phyloP scores from a whole-genome alignment of 2,329 filamentous ascomycete genomes.

The Colletotrichum theobromicola region DNA sequence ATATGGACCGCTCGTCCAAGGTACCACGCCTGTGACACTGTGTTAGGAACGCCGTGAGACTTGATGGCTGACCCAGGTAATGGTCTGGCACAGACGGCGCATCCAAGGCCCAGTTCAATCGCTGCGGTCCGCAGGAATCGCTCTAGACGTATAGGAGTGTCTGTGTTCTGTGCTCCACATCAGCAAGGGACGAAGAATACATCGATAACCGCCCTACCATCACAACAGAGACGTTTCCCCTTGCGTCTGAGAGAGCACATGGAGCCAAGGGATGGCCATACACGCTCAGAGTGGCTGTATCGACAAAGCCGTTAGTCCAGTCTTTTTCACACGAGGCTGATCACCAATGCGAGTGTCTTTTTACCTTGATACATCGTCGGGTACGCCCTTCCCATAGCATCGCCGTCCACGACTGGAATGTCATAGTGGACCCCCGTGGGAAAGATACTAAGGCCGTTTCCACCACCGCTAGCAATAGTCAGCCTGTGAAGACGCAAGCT shows the following conservation, averaged over 20 bases:
- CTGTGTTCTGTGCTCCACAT: slow-evolving; percentile 29
- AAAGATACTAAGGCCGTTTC: slow-evolving; percentile 42
- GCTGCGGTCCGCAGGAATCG: slow-evolving; percentile 38
- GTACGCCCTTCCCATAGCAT: slow-evolving; percentile 43
- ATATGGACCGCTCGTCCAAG: slow-evolving; percentile 34
- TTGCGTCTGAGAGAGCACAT: slow-evolving; percentile 35
- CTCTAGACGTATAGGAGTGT: slow-evolving; percentile 39
- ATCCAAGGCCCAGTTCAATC: slow-evolving; percentile 43
- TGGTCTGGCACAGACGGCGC: slow-evolving; percentile 38
- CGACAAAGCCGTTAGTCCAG: slow-evolving; percentile 7
- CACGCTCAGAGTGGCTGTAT: slow-evolving; percentile 39
- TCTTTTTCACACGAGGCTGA: slow-evolving; percentile 28
- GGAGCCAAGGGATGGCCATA: slow-evolving; percentile 41
- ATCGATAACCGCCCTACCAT: slow-evolving; percentile 32
- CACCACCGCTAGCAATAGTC: slow-evolving; percentile 42
- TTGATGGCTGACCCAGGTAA: slow-evolving; percentile 37
- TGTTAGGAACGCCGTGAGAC: slow-evolving; percentile 35
- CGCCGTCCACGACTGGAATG: slow-evolving; percentile 40
- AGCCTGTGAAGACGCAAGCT: neutral
- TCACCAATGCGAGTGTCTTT: slow-evolving; percentile 26
- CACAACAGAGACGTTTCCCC: slow-evolving; percentile 25
- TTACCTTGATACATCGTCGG: slow-evolving; percentile 34
- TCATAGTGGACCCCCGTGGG: slow-evolving; percentile 37
- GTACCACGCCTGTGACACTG: slow-evolving; percentile 38
- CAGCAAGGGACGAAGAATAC: rapidly evolving